Evolutionary conservation across 352 stramenopile species (phyloP).

Genomic region (Phytopythium delawarense): DNA sequence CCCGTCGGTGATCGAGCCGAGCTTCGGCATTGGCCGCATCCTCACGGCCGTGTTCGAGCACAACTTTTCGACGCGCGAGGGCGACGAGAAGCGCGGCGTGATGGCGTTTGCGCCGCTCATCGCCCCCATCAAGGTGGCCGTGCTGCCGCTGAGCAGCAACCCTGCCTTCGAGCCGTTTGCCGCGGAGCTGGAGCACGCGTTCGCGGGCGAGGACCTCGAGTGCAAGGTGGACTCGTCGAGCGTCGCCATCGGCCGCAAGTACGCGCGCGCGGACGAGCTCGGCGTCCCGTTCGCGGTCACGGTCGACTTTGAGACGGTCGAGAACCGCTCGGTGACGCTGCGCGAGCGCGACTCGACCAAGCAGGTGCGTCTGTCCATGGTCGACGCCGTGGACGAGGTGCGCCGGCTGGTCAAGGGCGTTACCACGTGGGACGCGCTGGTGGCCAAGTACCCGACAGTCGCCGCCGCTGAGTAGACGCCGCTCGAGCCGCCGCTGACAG

Average conservation of each 20-base stretch:
- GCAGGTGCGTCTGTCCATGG: conserved; percentile 93
- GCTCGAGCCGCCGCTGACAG: not conserved
- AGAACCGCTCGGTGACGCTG: conserved; percentile 93
- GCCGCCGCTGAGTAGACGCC: conserved; percentile 19
- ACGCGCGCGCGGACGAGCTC: conserved; percentile 97
- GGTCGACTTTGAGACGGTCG: conserved; percentile 97
- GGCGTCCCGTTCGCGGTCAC: conserved; percentile 98
- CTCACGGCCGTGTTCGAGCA: conserved; percentile 98
- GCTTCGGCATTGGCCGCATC: conserved; percentile 98
- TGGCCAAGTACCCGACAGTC: conserved; percentile 83
- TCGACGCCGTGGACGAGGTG: conserved; percentile 72
- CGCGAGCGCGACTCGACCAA: conserved; percentile 96
- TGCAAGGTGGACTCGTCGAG: conserved; percentile 95
- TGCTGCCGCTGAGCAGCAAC: conserved; percentile 93
- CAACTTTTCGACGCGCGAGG: conserved; percentile 96
- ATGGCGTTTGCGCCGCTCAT: conserved; percentile 97
- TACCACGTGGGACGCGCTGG: conserved; percentile 79
- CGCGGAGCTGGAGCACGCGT: conserved; percentile 69
- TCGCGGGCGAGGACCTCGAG: conserved; percentile 61
- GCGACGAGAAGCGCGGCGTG: conserved; percentile 96
- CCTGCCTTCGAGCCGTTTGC: conserved; percentile 78
- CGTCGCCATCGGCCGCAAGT: conserved; percentile 94
- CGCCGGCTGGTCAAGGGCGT: conserved; percentile 85
- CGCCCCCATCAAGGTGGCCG: conserved; percentile 98
- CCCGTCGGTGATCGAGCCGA: conserved; percentile 98